Base-by-base conservation (phyloP, 2,329 filamentous ascomycete genomes). In the Xylaria sp. region DNA sequence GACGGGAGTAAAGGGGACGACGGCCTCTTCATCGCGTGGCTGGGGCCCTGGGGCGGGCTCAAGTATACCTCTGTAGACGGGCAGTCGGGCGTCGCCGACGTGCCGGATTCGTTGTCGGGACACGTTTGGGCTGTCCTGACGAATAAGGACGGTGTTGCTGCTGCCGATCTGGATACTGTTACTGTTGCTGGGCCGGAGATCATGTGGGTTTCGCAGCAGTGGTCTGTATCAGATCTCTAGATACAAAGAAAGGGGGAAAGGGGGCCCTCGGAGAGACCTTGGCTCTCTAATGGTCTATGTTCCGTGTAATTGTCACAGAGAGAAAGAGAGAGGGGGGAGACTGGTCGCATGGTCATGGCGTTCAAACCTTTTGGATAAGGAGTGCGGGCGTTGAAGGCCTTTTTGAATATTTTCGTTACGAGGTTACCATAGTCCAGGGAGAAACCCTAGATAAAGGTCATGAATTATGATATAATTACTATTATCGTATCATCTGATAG, bases 91-190 rank as follows among this genome's bases (percentile, higher is more conserved):
- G 71, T 66, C 3, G 72, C 75, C 2, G 58, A 61, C 5, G 80
- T 81, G 4, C 80, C 81, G 3, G 68, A 62, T 0, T 74, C 73
- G 8, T 70, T 81, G 52, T 81, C 75, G 31, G 81, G 81, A 0
- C 75, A 81, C 66, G 79, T 80, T 0, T 82, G 80, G 79, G 75
- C 73, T 23, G 79, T 78, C 9, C 70, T 81, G 54, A 79, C 78
- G 5, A 79, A 65, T 18, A 71, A 75, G 63, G 73, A 73, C 23
- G 76, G 72, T 28, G 55, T 73, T 10, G 57, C 61, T 39, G 72
- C 67, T 1, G 63, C 63, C 1, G 73, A 76, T 23, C 55, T 76
- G 1, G 72, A 69, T 34, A 65, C 63, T 1, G 73, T 74, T 23
- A 72, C 78, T 1, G 75, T 81, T 48, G 78, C 80, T 3, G 80